Percentiles rank a stretch among this genome's conserved stretches.
These are phyloP conservation scores for Endocarpon pusillum DNA, from an alignment of 495 filamentous ascomycete genomes.

Conservation along the genomic window DNA sequence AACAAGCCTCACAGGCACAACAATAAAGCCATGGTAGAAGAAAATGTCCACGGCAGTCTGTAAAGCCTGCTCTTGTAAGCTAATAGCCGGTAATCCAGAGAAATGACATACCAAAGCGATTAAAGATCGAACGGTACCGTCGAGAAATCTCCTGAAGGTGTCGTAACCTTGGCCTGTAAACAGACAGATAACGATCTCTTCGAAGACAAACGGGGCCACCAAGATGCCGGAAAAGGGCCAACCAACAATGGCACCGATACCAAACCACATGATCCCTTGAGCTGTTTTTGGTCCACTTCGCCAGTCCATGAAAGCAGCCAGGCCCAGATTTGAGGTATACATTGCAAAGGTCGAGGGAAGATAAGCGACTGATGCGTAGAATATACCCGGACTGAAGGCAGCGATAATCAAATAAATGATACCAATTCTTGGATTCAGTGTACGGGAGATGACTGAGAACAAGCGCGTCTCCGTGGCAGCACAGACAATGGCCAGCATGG, in stretches of 20 bases:
- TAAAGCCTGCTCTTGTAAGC: slow-evolving; percentile 30
- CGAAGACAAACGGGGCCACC: slow-evolving; percentile 61
- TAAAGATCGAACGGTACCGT: slow-evolving; percentile 49
- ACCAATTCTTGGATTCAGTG: slow-evolving; percentile 62
- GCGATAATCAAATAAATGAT: slow-evolving; percentile 64
- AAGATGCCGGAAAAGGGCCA: slow-evolving; percentile 90
- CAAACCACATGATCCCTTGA: slow-evolving; percentile 80
- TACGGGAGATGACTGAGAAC: slow-evolving; percentile 55
- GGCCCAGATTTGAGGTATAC: slow-evolving; percentile 79
- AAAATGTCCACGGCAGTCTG: slow-evolving; percentile 55
- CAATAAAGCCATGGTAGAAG: slow-evolving; percentile 61
- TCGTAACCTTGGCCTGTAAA: slow-evolving; percentile 40
- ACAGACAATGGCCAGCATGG: slow-evolving; percentile 54
- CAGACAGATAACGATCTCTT: slow-evolving; percentile 50
- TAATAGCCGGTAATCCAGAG: too few relatives aligned
- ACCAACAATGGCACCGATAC: slow-evolving; percentile 71
- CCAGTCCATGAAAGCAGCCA: slow-evolving; percentile 79
- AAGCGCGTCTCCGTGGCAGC: slow-evolving; percentile 67
- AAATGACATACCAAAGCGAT: slow-evolving; percentile 53
- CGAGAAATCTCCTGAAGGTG: slow-evolving; percentile 36
- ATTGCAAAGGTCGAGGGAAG: slow-evolving; percentile 93
- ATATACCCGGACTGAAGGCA: slow-evolving; percentile 73
- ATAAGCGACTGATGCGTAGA: slow-evolving; percentile 72
- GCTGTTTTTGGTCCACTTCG: slow-evolving; percentile 56
- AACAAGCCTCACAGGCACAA: slow-evolving; percentile 85